Conservation (phyloP, 257 asterid genomes). For the Solanum clarkiae region DNA sequence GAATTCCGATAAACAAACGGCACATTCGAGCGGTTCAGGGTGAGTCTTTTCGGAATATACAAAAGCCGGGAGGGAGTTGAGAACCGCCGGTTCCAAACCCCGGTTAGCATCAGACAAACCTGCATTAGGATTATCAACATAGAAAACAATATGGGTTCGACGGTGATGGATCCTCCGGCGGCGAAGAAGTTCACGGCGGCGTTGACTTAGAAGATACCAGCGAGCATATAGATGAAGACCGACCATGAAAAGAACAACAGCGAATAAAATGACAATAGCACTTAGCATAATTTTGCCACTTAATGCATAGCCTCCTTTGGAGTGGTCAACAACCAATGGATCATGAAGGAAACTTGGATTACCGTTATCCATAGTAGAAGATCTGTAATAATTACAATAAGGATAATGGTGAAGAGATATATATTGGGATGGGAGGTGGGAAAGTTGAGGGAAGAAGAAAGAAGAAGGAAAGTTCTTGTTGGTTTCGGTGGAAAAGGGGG, state of each 20-base stretch:
- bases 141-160: constrained; percentile 38
- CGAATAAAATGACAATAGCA: constrained; percentile 44
- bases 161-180: constrained; percentile 35
- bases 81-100: constrained; percentile 52
- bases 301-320: constrained; percentile 28
- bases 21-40: constrained; percentile 38
- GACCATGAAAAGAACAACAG: constrained; percentile 45
- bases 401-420: neutral
- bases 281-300: constrained; percentile 68
- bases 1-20: constrained; percentile 71
- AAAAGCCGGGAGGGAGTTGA: constrained; percentile 45
- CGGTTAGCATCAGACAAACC: constrained; percentile 12
- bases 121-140: constrained; percentile 21
- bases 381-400: neutral
- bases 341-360: neutral
- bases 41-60: constrained; percentile 21
- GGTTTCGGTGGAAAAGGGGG: constrained; percentile 19
- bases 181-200: constrained; percentile 39
- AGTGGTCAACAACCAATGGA: neutral
- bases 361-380: neutral
- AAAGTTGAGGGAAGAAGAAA: neutral
- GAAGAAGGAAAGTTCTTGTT: constrained; percentile 34
- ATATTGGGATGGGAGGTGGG: neutral
- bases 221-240: constrained; percentile 50
- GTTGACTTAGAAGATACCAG: constrained; percentile 42